Evolutionary conservation across 2,329 filamentous ascomycete species (phyloP).

Genomic region (Botrytis fabae): DNA sequence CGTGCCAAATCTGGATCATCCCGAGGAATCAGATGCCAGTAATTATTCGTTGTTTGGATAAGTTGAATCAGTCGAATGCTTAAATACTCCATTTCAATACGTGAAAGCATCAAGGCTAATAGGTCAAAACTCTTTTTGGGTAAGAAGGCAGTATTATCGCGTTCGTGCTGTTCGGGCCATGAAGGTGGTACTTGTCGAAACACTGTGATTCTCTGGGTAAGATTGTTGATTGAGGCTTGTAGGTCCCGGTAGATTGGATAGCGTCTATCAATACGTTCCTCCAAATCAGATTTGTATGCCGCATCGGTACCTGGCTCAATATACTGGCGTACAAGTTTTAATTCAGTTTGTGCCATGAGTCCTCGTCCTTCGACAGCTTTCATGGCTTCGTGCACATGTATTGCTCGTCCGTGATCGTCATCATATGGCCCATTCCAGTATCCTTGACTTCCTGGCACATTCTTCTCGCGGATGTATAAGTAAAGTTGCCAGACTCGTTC

Average conservation of each 20-base stretch:
- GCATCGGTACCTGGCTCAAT: constrained; percentile 10
- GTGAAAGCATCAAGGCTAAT: constrained; percentile 15
- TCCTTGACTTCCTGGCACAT: constrained; percentile 16
- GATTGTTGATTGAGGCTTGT: constrained; percentile 13
- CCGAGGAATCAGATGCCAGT: constrained; percentile 18
- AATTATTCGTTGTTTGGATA: background rate
- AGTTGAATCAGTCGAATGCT: constrained; percentile 17
- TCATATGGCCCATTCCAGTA: constrained; percentile 20
- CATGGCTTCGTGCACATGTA: constrained; percentile 17
- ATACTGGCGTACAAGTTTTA: constrained; percentile 8
- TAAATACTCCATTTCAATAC: constrained; percentile 23
- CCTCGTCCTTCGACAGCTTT: constrained; percentile 14
- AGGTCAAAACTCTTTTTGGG: constrained; percentile 18
- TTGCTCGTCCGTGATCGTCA: constrained; percentile 21
- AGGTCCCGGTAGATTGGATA: constrained; percentile 17
- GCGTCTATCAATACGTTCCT: constrained; percentile 17
- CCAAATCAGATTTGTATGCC: constrained; percentile 5
- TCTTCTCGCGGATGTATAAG: background rate
- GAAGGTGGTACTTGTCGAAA: constrained; percentile 18
- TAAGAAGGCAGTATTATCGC: constrained; percentile 10
- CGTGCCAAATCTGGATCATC: background rate
- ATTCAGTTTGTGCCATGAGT: background rate
- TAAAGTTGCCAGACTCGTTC: constrained; percentile 11
- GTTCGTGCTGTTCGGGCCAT: constrained; percentile 23
- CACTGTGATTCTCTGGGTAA: constrained; percentile 9